A percentile compares a stretch with the other conserved stretches of the same genome.
These are phyloP conservation scores for Melaleuca quinquenervia DNA, from an alignment of 345 rosid species.

Conservation along the genomic window DNA sequence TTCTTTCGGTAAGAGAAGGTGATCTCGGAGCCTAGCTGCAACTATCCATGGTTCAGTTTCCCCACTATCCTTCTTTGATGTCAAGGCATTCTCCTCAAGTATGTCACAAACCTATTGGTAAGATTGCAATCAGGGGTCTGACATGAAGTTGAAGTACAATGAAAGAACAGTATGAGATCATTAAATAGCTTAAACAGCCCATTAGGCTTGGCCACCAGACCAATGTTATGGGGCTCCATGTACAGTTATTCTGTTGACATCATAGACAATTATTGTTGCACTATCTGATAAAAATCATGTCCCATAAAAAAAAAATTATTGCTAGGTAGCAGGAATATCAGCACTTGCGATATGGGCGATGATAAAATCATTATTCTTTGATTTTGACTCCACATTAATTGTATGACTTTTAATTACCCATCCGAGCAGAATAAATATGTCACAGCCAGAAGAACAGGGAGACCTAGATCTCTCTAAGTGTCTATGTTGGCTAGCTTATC, in stretches of 20 bases:
- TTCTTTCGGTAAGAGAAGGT: constrained; percentile 77
- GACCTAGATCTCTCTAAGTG: background rate
- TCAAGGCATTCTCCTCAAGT: constrained; percentile 80
- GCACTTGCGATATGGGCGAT: background rate
- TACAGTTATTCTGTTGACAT: background rate
- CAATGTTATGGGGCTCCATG: background rate
- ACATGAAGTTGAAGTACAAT: background rate
- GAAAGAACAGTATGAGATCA: background rate
- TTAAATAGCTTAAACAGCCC: background rate
- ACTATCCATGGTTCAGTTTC: constrained; percentile 75
- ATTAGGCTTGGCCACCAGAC: background rate
- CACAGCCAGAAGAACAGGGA: background rate
- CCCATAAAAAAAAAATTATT: background rate
- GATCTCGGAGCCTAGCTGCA: constrained; percentile 75
- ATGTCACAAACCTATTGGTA: constrained; percentile 61
- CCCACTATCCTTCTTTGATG: constrained; percentile 31
- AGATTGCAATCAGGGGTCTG: background rate
- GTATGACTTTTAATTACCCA: background rate
- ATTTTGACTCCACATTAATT: background rate
- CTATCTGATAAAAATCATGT: background rate
- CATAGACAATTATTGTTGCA: background rate
- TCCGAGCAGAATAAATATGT: background rate
- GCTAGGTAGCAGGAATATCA: background rate
- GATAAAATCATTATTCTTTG: background rate
- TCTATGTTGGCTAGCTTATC: background rate